Conservation (phyloP, 2,329 filamentous ascomycete species). For the Aciculosporium take region DNA sequence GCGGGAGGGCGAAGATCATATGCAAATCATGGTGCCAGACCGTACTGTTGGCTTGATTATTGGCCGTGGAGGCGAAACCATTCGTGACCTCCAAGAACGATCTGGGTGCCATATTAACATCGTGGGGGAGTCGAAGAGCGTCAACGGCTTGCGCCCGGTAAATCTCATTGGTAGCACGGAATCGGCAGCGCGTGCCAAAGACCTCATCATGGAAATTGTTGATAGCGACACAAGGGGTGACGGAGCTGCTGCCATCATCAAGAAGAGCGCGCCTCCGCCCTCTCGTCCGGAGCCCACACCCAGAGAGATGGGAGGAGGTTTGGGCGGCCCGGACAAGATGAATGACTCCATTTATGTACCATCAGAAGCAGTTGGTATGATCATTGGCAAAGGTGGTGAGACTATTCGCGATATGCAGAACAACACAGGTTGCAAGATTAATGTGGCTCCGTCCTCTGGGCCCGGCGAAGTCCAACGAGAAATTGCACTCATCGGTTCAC, state of each 20-base stretch:
- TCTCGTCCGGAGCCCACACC: slow-evolving; percentile 18
- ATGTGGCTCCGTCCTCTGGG: slow-evolving; percentile 69
- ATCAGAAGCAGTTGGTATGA: slow-evolving; percentile 88
- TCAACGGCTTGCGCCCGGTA: slow-evolving; percentile 78
- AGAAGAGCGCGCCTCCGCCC: slow-evolving; percentile 12
- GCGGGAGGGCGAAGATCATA: slow-evolving; percentile 68
- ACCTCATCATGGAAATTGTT: slow-evolving; percentile 84
- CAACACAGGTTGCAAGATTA: slow-evolving; percentile 82
- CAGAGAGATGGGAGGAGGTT: slow-evolving; percentile 20
- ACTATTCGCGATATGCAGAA: slow-evolving; percentile 91
- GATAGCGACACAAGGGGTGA: slow-evolving; percentile 68
- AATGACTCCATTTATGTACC: slow-evolving; percentile 76
- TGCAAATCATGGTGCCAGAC: slow-evolving; percentile 91
- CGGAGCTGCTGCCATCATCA: slow-evolving; percentile 17
- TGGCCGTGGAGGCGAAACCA: slow-evolving; percentile 84
- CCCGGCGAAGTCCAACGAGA: slow-evolving; percentile 69
- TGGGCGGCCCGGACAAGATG: slow-evolving; percentile 45
- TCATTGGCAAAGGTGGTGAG: slow-evolving; percentile 87
- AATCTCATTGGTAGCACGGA: slow-evolving; percentile 72
- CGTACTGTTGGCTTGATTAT: slow-evolving; percentile 87
- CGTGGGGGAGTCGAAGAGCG: slow-evolving; percentile 81
- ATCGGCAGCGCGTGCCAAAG: slow-evolving; percentile 65
- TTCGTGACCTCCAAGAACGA: slow-evolving; percentile 78
- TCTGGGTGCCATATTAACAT: slow-evolving; percentile 95
- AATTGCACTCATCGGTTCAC: slow-evolving; percentile 69